A percentile compares a stretch with the other conserved stretches of the same genome.
These are phyloP conservation scores for Rhizopogon vulgaris DNA, from an alignment of 768 basidiomycete genomes.

Conservation along the genomic window DNA sequence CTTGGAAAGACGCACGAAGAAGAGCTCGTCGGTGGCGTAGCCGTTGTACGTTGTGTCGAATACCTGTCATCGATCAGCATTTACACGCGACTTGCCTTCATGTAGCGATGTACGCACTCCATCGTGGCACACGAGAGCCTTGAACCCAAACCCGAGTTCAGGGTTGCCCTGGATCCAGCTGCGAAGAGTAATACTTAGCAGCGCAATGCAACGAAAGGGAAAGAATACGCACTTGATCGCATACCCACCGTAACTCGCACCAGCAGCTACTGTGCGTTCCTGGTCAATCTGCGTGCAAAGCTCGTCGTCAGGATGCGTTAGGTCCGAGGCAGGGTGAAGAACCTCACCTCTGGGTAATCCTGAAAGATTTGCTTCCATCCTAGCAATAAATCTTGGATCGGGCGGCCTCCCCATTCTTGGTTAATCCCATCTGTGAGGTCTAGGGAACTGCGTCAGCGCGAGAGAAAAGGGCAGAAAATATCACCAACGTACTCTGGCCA, in stretches of 20 bases:
- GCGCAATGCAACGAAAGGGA: not conserved
- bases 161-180: constrained; percentile 97
- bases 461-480: not conserved
- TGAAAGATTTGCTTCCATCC: constrained; percentile 71
- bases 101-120: constrained; percentile 45
- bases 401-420: constrained; percentile 82
- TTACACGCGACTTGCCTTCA: not conserved
- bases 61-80: constrained; percentile 32
- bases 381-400: constrained; percentile 68
- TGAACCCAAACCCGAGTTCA: constrained; percentile 83
- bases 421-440: constrained; percentile 78
- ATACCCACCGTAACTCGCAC: constrained; percentile 84
- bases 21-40: constrained; percentile 88
- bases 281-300: constrained; percentile 49
- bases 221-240: constrained; percentile 66
- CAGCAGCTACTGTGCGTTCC: constrained; percentile 68
- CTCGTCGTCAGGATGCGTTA: not conserved
- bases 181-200: constrained; percentile 2
- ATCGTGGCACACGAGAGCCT: constrained; percentile 89
- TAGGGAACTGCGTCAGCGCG: constrained; percentile 18
- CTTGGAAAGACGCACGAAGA: constrained; percentile 56
- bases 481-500: constrained; percentile 57
- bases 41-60: constrained; percentile 77
- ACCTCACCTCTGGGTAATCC: constrained; percentile 58
- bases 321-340: not conserved